Conservation (phyloP, 176 grass and related monocot genomes). For the Elaeis guineensis region DNA sequence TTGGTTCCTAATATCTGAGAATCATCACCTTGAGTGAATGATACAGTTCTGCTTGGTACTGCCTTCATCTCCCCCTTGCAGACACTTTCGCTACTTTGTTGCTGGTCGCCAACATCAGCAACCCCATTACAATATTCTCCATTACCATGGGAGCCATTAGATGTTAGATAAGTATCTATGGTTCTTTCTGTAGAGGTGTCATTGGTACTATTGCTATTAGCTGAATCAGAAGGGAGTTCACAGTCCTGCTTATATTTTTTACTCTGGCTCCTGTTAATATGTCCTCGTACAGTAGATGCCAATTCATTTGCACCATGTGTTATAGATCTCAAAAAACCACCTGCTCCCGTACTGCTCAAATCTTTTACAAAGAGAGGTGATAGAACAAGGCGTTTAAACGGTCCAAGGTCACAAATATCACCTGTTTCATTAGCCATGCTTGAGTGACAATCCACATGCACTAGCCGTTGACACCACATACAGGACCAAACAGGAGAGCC, state of each 20-base stretch:
- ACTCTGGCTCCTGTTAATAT: constrained; percentile 4
- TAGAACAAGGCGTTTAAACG: constrained; percentile 23
- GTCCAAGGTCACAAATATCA: constrained; percentile 24
- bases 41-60: constrained; percentile 7
- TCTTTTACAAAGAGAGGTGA: constrained; percentile 22
- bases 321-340: constrained; percentile 12
- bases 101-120: constrained; percentile 13
- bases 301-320: constrained; percentile 31
- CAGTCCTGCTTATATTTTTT: constrained; percentile 8
- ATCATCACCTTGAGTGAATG: neutral
- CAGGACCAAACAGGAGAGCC: constrained; percentile 20
- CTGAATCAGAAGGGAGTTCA: constrained; percentile 29
- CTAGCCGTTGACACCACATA: constrained; percentile 26
- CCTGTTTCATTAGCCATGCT: constrained; percentile 19
- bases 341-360: constrained; percentile 2
- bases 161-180: constrained; percentile 2
- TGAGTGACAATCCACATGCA: constrained; percentile 22
- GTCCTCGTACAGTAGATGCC: constrained; percentile 20
- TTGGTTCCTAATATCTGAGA: neutral
- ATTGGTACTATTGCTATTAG: constrained; percentile 24
- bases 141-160: constrained; percentile 21
- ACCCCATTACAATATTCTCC: constrained; percentile 22
- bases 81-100: constrained; percentile 33
- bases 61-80: constrained; percentile 12
- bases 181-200: constrained; percentile 37